These are phyloP conservation scores for Cymodocea nodosa DNA, from an alignment of 116 monocot genomes.

Conservation along the genomic window DNA sequence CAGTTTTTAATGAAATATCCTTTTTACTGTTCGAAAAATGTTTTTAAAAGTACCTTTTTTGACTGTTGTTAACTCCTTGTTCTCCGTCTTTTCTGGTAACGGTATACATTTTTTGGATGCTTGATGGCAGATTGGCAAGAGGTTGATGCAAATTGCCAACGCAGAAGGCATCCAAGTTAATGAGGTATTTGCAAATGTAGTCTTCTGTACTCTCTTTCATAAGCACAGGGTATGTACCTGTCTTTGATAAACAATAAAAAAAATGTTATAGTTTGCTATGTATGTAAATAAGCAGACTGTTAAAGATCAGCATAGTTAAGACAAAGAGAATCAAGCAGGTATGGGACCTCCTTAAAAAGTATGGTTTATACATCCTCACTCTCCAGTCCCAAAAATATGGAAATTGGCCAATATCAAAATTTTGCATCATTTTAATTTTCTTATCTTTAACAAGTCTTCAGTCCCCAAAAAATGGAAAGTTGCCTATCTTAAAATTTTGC, in stretches of 20 bases:
- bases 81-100: background rate
- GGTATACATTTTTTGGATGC: slow-evolving; percentile 7
- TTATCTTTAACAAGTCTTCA: too few species aligned
- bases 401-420: too few species aligned
- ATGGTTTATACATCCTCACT: too few species aligned
- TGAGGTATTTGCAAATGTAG: slow-evolving; percentile 32
- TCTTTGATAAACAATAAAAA: background rate
- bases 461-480: too few species aligned
- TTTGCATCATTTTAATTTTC: background rate
- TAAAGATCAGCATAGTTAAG: too few species aligned
- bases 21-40: too few species aligned
- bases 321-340: too few species aligned
- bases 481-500: too few species aligned
- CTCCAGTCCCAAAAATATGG: background rate
- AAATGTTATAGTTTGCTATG: too few species aligned
- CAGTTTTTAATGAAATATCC: too few species aligned
- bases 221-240: background rate
- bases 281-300: too few species aligned
- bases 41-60: background rate
- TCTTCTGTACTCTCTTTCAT: background rate
- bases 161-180: slow-evolving; percentile 78
- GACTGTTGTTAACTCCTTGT: background rate
- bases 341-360: too few species aligned
- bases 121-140: slow-evolving; percentile 65
- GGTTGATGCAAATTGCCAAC: slow-evolving; percentile 68